These are phyloP conservation scores for Striga hermonthica DNA, from an alignment of 305 asterid species.

Conservation along the genomic window DNA sequence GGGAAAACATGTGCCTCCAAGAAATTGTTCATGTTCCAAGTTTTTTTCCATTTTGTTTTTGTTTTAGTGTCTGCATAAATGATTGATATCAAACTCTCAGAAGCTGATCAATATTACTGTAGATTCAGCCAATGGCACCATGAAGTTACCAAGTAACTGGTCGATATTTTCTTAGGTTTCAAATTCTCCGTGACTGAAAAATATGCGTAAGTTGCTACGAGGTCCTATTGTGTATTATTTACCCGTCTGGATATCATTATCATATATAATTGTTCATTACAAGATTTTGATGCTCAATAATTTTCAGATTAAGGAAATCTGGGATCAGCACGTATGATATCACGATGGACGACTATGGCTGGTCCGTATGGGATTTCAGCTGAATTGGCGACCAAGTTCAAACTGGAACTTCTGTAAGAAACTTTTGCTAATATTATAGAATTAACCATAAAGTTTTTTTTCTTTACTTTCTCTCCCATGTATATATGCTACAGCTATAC, in stretches of 20 bases:
- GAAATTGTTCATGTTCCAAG: neutral
- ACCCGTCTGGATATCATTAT: neutral
- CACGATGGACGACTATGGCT: slow-evolving; percentile 75
- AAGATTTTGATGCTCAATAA: neutral
- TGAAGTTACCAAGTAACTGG: slow-evolving; percentile 77
- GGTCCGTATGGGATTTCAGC: slow-evolving; percentile 81
- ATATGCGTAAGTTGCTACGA: slow-evolving; percentile 53
- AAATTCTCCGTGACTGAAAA: slow-evolving; percentile 86
- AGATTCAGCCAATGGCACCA: slow-evolving; percentile 65
- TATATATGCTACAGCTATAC: slow-evolving; percentile 50
- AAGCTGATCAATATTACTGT: slow-evolving; percentile 2
- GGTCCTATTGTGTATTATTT: too few species aligned
- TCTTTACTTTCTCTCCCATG: neutral
- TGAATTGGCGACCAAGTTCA: slow-evolving; percentile 68
- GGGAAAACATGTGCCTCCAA: slow-evolving; percentile 69
- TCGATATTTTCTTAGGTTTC: slow-evolving; percentile 59
- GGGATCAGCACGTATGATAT: slow-evolving; percentile 54
- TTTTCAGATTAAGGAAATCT: slow-evolving; percentile 47
- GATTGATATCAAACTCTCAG: neutral
- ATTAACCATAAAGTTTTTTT: neutral
- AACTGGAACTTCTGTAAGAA: slow-evolving; percentile 62
- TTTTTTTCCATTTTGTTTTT: slow-evolving; percentile 5
- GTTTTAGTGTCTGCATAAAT: neutral
- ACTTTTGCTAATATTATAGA: neutral
- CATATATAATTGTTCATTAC: neutral